Base-by-base conservation (phyloP, 495 filamentous ascomycete genomes). In the Penicillium egyptiacum region DNA sequence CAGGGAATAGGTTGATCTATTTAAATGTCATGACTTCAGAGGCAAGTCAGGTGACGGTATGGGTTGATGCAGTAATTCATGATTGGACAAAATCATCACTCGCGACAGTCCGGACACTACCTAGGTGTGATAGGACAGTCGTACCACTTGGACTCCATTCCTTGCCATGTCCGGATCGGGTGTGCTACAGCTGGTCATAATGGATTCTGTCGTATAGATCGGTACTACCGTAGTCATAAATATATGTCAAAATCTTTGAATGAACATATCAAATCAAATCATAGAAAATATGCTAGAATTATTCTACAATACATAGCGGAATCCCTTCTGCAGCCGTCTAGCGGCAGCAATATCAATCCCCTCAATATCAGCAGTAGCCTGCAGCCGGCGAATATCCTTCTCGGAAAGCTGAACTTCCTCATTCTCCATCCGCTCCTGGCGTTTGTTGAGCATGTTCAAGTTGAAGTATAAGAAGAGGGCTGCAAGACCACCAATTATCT, bases 311-410 rank as follows among this genome's bases (percentile, higher is more conserved):
- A 75, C 68, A 68, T 75, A 82, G 33, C 79, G 70, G 67, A 77
- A 81, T 26, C 78, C 77, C 67, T 77, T 77, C 58, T 80, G 76
- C 60, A 75, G 57, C 51, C 66, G 65, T 16, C 79, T 63, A 31
- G 78, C 79, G 6, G 70, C 69, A 0, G 69, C 74, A 60, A 81
- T 53, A 50, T 79, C 77, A 57, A 79, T 77, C 0, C 74, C 78
- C 60, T 82, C 79, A 26, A 74, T 49, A 31, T 77, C 77, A 7
- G 79, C 79, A 16, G 78, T 78, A 45, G 68, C 64, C 65, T 78
- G 67, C 66, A 82, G 56, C 41, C 70, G 64, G 54, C 60, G 61
- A 47, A 76, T 31, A 28, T 83, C 76, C 56, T 74, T 72, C 19
- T 73, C 73, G 11, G 65, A 71, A 35, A 81, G 59, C 40, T 69